Conservation (phyloP, 2,329 filamentous ascomycete species). For the Eurotiales sp. region DNA sequence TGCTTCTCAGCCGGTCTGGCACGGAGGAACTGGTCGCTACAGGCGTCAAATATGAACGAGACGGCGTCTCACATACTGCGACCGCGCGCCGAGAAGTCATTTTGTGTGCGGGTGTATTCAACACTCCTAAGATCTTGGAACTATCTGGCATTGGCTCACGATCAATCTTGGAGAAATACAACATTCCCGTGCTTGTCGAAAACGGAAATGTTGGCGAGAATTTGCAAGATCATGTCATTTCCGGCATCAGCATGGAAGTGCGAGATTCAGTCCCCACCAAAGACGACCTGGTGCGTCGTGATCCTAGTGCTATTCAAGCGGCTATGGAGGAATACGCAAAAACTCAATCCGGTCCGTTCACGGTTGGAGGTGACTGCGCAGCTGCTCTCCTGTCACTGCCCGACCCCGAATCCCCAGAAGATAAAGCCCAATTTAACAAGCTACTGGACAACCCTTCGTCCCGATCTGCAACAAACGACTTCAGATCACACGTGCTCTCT, state of each 20-base stretch:
- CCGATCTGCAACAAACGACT: neutral
- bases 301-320: neutral
- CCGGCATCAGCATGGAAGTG: constrained; percentile 13
- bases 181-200: constrained; percentile 35
- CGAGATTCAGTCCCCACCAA: neutral
- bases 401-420: neutral
- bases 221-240: constrained; percentile 25
- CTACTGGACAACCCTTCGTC: neutral
- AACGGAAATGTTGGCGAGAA: constrained; percentile 39
- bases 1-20: constrained; percentile 5
- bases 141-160: constrained; percentile 44
- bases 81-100: constrained; percentile 42
- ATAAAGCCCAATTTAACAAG: neutral
- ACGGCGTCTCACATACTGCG: constrained; percentile 1
- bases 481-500: neutral
- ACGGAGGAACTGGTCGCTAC: constrained; percentile 26
- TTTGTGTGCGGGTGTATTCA: constrained; percentile 44
- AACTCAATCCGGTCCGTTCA: neutral
- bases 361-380: neutral
- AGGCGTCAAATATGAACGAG: constrained; percentile 41
- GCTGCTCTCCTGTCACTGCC: neutral
- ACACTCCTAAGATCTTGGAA: constrained; percentile 45
- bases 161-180: constrained; percentile 30
- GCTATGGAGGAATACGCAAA: neutral
- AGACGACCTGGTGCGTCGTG: neutral